These are phyloP conservation scores for Intubia oerlemansii DNA, from an alignment of 2,329 filamentous ascomycete species.

Conservation along the genomic window DNA sequence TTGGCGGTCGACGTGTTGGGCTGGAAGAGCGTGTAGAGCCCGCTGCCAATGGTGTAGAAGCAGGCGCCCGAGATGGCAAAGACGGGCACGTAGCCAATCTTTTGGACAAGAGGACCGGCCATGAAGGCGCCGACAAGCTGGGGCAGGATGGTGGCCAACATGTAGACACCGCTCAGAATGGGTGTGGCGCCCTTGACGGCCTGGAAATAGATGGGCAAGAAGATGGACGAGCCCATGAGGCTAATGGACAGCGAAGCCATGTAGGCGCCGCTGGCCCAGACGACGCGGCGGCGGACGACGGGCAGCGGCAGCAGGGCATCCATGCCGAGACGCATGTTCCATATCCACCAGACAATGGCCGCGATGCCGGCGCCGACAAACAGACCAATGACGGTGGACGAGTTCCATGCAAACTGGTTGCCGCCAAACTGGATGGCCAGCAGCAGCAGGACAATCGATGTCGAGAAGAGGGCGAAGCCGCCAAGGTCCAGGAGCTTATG, in stretches of 20 bases:
- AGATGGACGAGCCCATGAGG: constrained; percentile 10
- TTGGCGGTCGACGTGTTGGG: constrained; percentile 9
- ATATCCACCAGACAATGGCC: constrained; percentile 20
- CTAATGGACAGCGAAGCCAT: constrained; percentile 8
- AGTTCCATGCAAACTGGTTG: constrained; percentile 18
- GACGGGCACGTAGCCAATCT: constrained; percentile 15
- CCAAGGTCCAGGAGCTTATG: constrained; percentile 17
- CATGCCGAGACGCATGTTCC: constrained; percentile 16
- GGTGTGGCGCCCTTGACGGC: constrained; percentile 12
- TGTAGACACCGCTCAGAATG: constrained; percentile 14
- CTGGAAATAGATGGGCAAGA: constrained; percentile 19
- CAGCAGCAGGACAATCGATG: constrained; percentile 19
- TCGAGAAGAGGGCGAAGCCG: constrained; percentile 22
- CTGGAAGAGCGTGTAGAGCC: constrained; percentile 14
- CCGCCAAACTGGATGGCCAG: constrained; percentile 24
- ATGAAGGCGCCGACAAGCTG: constrained; percentile 9
- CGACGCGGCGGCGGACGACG: constrained; percentile 8
- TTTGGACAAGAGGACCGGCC: constrained; percentile 8
- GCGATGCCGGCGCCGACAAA: constrained; percentile 16
- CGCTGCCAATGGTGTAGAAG: constrained; percentile 13
- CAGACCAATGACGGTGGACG: constrained; percentile 18
- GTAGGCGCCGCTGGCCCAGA: constrained; percentile 10
- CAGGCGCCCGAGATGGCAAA: constrained; percentile 13
- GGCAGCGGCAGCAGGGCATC: constrained; percentile 11
- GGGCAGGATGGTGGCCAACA: constrained; percentile 12